Base-by-base conservation (phyloP, 1,284 basidiomycete genomes). In the Ganoderma boninense region DNA sequence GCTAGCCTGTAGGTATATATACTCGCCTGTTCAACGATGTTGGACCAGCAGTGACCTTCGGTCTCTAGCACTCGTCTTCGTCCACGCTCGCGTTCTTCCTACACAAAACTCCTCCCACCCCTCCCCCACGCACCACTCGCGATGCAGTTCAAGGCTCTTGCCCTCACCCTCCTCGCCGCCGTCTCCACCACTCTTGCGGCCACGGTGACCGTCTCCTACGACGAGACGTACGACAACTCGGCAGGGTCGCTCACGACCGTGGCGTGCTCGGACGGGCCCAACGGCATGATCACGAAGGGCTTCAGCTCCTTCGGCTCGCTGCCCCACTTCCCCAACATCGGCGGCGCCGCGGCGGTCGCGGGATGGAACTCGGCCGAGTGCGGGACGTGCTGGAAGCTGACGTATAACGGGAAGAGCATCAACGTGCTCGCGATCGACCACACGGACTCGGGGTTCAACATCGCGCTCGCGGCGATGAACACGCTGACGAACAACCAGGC, bases 321-420 rank as follows among this genome's bases (percentile, higher is more conserved):
- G 64, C 85, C 86, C 43, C 77, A 67, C 23, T 90, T 85, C 80
- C 87, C 88, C n/a, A 79, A 83, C 75, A 78, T 90, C 73, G 88
- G 87, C 32, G 87, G 84, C 38, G 82, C 81, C 3, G 76, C 75
- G 40, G 82, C 80, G 20, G 79, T 89, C 44, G 73, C 70, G n/a
- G 82, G 82, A 3, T 87, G 81, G 80, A 81, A 83, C 78, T 84
- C 83, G 4, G 23, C 78, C 18, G 73, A 78, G 43, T 87, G 86
- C 76, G 86, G 86, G 64, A 80, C 84, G 54, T 89, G 85, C 79
- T 87, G 85, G 82, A 46, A 82, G 69, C 77, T 88, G 63, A 79
- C 79, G 14, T 86, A 83, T 76, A 77, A 78, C 32, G 80, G 79
- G 32, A 79, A 73, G 35, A 83, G 79, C 44, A 79, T 87, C 69